Evolutionary conservation across 202 grass and related monocot species (phyloP), one percentile per base, ranked within the genome.

Genomic region (Setaria italica): DNA sequence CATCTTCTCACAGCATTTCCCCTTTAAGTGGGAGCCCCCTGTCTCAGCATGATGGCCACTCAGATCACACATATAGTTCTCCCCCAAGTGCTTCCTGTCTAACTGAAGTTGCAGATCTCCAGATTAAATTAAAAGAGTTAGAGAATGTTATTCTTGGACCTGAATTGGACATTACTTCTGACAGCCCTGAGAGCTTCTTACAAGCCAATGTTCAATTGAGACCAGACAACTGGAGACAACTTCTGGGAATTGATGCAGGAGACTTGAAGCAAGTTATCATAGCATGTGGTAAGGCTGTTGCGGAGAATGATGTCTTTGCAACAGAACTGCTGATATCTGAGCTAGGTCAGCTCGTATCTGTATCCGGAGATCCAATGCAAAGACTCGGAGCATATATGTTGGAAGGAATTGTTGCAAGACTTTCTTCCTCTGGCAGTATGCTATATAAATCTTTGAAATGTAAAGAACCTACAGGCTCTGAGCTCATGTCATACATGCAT

Each of bases 401-500:
- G 72, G 92, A 97, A 95, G 95, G 95, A 64, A 84, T 97, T 77
- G 78, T 95, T 71, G 95, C 95, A 25, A 92, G 85, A 46, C 85
- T 93, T 70, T 79, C 91, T 83, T 87, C 70, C 29, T 90, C 95
- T 65, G 95, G 95, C 11, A 93, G 89, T 84, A 85, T 82, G 47
- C 79, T 97, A 73, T 97, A 97, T 86, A 91, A 97, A 89, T 92
- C 95, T 54, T 86, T 97, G 62, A 92, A 87, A 70, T 97, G 95
- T 76, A 97, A 97, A 90, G 91, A 95, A 85, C 95, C 95, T 25
- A 90, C 92, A 63, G 33, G 92, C 65, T 95, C 95, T 69, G 95
- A 95, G 67, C 92, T 97, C 80, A 90, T 97, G 78, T 97, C 95
- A 17, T 97, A 97, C 83, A 97, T 97, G 95, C 80, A 85, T 78